Base-by-base conservation (phyloP, 2,329 filamentous ascomycete genomes). In the Escovopsis sp. region DNA sequence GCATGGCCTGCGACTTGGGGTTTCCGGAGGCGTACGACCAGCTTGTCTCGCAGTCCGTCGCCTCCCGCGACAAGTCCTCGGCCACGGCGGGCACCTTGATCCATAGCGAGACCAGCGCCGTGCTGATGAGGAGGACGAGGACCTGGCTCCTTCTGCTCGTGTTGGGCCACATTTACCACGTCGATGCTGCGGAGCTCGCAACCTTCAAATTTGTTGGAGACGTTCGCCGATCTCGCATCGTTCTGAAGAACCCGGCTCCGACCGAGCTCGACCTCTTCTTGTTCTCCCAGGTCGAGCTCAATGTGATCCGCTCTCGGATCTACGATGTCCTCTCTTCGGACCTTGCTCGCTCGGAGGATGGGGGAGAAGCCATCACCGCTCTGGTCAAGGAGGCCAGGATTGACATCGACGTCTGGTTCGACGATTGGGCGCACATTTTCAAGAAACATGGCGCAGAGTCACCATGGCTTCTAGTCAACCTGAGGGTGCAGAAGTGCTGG, bases 131-230 rank as follows among this genome's bases (percentile, higher is more conserved):
- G 16, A 57, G 56, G 33, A 51, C 60, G 0, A 54, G 68, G 27
- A 59, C 66, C 0, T 71, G 67, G 66, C 63, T 70, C 45, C 64
- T 63, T 3, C 53, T 70, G 4, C 58, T 68, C 38, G 62, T 70
- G 15, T 48, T 71, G 10, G 65, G 70, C 17, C 60, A 70, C 39
- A 70, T 66, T 43, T 54, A 63, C 13, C 54, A 57, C 4, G 53
- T 64, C 9, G 60, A 64, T 39, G 60, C 58, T 2, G 43, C 48
- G 0, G 46, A 45, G 16, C 37, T 47, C 12, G 40, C 44, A 18
- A 35, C 42, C 1, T 39, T 49, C 15, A 48, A 53, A 28, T 56
- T 65, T 33, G 55, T 54, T 1, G 54, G 63, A 9, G 61, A 63
- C 37, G 58, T 60, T 6, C 58, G 65, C 7, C 54, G 64, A 17